Evolutionary conservation across 345 rosid genomes (phyloP), one percentile per base, ranked within the genome.

Genomic region (Salix viminalis): DNA sequence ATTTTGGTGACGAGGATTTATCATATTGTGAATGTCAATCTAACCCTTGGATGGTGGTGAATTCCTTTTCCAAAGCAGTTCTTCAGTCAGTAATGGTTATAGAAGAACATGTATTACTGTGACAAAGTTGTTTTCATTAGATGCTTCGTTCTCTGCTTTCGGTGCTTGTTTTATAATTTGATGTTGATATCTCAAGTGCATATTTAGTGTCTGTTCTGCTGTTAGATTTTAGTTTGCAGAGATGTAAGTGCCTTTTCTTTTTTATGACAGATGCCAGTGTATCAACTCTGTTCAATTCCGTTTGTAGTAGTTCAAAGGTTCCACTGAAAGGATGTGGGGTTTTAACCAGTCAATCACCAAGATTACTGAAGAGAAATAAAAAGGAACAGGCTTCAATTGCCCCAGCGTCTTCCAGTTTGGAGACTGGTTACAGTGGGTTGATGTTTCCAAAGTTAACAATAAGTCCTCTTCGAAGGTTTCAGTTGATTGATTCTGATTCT

Each of bases 401-500:
- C 69, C 81, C 78, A 12, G 81, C 81, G 58, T 87, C 91, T 76
- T 79, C 83, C 58, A 82, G 66, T 77, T 67, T 84, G 73, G 87
- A 79, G 76, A 77, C 79, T 64, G 83, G 80, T 69, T 77, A 75
- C 69, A 73, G 71, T 34, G 85, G 84, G 42, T 69, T 84, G 23
- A 21, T 83, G 67, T 88, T 90, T 73, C 91, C 88, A 21, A 87
- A 87, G 28, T 71, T 88, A 83, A 80, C 90, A 66, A 46, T 77
- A 65, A 93, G 98, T 80, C 98, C 99, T 78, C 92, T 91, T 66
- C 84, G 99, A 76, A 95, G 78, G 83, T 95, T 95, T 78, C 94
- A 86, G 83, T 83, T 93, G 62, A 80, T 93, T 66, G 97, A 93
- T 81, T 90, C 98, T 15, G 85, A 83, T 44, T 61, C 83, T 16